These are phyloP conservation scores for Pichia sporocuriosa DNA, from an alignment of 805 yeast species.

Conservation along the genomic window DNA sequence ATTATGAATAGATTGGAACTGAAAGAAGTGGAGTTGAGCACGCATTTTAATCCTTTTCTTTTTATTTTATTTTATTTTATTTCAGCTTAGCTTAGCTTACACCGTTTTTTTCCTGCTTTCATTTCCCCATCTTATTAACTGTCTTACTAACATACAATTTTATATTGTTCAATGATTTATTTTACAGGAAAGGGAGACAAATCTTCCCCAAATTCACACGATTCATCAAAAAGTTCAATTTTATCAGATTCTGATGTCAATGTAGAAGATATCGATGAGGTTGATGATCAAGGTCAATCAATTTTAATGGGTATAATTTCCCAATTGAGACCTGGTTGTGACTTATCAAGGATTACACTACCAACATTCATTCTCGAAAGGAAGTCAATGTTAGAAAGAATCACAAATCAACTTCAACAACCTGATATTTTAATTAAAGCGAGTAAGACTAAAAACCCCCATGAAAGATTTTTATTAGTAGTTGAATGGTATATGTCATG, in stretches of 20 bases:
- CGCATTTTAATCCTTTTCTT: background rate
- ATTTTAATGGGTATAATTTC: conserved; percentile 82
- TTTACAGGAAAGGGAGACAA: conserved; percentile 7
- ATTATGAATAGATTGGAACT: background rate
- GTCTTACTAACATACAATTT: background rate
- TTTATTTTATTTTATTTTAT: background rate
- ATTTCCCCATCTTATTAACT: no score
- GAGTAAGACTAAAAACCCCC: conserved; percentile 47
- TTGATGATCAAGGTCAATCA: conserved; percentile 84
- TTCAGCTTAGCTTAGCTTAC: background rate
- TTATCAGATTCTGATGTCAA: conserved; percentile 13
- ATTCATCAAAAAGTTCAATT: background rate
- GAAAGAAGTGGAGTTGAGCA: background rate
- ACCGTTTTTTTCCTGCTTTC: no score
- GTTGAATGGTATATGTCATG: conserved; percentile 89
- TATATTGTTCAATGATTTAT: background rate
- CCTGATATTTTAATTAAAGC: conserved; percentile 74
- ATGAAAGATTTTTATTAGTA: conserved; percentile 65
- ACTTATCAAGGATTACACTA: conserved; percentile 80
- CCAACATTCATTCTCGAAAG: conserved; percentile 95
- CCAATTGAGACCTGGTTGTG: conserved; percentile 89
- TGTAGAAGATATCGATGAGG: conserved; percentile 81
- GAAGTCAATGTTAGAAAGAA: conserved; percentile 93
- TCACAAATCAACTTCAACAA: conserved; percentile 78
- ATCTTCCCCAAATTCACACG: background rate